Conservation (phyloP, 805 yeast species). For the Nakazawaea ishiwadae region DNA sequence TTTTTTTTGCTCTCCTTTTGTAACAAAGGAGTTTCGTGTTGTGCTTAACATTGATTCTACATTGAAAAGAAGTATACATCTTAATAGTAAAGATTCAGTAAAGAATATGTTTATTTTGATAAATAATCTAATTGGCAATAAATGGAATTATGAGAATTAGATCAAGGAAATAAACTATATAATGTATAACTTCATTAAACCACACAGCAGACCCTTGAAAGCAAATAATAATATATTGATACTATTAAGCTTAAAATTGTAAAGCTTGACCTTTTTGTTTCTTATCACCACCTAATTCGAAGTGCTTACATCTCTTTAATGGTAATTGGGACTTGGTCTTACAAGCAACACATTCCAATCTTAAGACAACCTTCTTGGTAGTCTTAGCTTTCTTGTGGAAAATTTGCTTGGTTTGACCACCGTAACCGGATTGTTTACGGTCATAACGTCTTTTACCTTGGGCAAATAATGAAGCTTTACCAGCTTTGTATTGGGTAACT, state of each 20-base stretch:
- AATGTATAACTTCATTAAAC: constrained; percentile 8
- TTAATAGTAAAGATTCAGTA: too few relatives aligned
- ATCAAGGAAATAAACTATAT: constrained; percentile 5
- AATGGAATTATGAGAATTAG: not conserved
- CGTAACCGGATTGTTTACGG: constrained; percentile 99
- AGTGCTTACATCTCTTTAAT: constrained; percentile 99
- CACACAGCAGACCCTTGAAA: constrained; percentile 9
- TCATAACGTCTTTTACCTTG: constrained; percentile 99
- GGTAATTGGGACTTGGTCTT: constrained; percentile 98
- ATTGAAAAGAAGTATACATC: too few relatives aligned
- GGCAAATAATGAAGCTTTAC: constrained; percentile 98
- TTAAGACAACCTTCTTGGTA: constrained; percentile 99
- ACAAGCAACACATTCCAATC: constrained; percentile 98
- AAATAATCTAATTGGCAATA: constrained; percentile 7
- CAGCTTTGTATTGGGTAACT: constrained; percentile 99
- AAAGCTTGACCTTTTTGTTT: constrained; percentile 99
- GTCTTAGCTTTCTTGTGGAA: constrained; percentile 99
- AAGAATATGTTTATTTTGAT: constrained; percentile 2
- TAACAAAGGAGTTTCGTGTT: not conserved
- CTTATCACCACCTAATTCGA: constrained; percentile 99
- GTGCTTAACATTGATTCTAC: too few relatives aligned
- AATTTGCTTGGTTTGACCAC: constrained; percentile 99
- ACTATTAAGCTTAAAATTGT: constrained; percentile 98
- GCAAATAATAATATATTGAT: too few relatives aligned
- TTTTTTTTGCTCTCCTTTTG: not conserved